Base-by-base conservation (phyloP, 2,329 filamentous ascomycete species). In the Paraconiothyrium sp. region DNA sequence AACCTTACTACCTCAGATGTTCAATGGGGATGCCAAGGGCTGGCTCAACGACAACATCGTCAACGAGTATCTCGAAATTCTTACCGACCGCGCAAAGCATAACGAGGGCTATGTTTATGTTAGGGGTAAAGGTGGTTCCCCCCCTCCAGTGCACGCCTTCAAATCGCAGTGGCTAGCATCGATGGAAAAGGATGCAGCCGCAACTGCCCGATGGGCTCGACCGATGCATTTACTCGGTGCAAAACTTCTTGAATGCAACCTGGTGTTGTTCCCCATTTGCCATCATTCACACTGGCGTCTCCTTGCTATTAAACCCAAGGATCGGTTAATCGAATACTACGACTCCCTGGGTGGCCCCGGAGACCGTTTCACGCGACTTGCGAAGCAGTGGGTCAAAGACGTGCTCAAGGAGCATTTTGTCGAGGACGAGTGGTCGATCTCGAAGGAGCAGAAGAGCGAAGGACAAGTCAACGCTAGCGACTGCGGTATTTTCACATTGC, bases 1-100 rank as follows among this genome's bases (percentile, higher is more conserved):
- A n/a, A 89, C 84, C 50, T 78, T 93, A 4, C 61, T 82, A 4
- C 75, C 78, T 4, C 41, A 41, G 3, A 60, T 65, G 16, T 76
- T 76, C 66, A 73, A 72, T 35, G 76, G 76, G 46, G 64, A 66
- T 8, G 82, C 90, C 16, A 81, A 81, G 20, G 75, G 80, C 9
- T 94, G 91, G 91, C 84, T 94, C 7, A 93, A 94, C 65, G 92
- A 94, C 74, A 89, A 92, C 67, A 86, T 91, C 54, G 86, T 94
- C 68, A 92, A 92, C 68, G 86, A 86, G 14, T 86, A 87, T 51
- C 82, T 93, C 30, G 78, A 84, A 32, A 85, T 87, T 71, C 79
- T 93, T 14, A 87, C 89, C 51, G 81, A 83, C 16, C 84, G 84
- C 54, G 79, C 89, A 67, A 91, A 92, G 68, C 75, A 82, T 30